Base-by-base conservation (phyloP, 768 basidiomycete genomes). In the Mycena latifolia region DNA sequence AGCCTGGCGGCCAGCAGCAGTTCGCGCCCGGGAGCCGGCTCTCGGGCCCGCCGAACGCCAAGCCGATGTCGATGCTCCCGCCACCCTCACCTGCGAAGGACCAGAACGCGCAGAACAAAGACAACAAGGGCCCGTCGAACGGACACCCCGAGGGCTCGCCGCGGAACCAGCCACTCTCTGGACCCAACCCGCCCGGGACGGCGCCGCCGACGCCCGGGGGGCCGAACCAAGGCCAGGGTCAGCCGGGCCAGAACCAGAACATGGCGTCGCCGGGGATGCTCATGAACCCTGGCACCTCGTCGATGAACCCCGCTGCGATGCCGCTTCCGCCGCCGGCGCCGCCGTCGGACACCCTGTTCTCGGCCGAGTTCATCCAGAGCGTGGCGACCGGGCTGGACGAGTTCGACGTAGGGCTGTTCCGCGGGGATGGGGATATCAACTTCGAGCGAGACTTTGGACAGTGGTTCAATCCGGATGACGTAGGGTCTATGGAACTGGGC, bases 371-470 rank as follows among this genome's bases (percentile, higher is more conserved):
- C 55, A 84, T 88, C 62, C 78, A 82, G 66, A 81, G 77, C 15
- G 77, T 83, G 12, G 77, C 77, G 24, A 76, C 61, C 51, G 74
- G 78, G 27, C 63, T 86, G 72, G 85, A 84, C 27, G 82, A 81
- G 6, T 83, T 83, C 54, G 80, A 81, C 60, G 35, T 76, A 10
- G 66, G 72, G 17, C 61, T 87, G 45, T 86, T 87, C 72, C 74
- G 80, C 50, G 69, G 76, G n/a, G 81, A 84, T 54, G 82, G 81
- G 2, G 80, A 85, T 63, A 77, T 91, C 73, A 87, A 89, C 72
- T 91, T 91, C 69, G 91, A 91, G 75, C 81, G 89, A 72, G 91
- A 91, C 71, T 92, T 92, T 76, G 88, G 89, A 60, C 88, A 90
- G 71, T 92, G 90, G 90, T 91, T 92, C 70, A 89, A 88, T 73